Percentiles rank a stretch among this genome's conserved stretches.
These are phyloP conservation scores for Groenewaldozyma salmanticensis DNA, from an alignment of 805 yeast species.

Conservation along the genomic window DNA sequence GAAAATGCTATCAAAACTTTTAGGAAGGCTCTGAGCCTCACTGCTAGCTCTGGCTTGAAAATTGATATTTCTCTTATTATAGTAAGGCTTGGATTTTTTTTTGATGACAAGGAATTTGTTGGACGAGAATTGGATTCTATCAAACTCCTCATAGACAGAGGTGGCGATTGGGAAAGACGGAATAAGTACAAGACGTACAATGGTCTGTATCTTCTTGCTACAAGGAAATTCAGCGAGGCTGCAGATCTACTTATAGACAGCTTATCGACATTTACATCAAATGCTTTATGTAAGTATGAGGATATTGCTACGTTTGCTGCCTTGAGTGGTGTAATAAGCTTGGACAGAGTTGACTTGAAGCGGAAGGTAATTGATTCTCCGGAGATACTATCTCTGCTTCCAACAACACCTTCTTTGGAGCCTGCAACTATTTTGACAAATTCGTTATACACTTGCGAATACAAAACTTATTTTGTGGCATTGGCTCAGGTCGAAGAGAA, in stretches of 20 bases:
- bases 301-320: conserved; percentile 83
- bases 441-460: conserved; percentile 82
- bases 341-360: conserved; percentile 78
- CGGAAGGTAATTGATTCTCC: conserved; percentile 85
- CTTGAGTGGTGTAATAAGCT: conserved; percentile 74
- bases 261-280: conserved; percentile 88
- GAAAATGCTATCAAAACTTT: conserved; percentile 57
- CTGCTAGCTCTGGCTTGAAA: conserved; percentile 82
- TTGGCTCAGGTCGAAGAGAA: conserved; percentile 69
- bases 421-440: conserved; percentile 79
- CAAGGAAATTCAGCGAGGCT: conserved; percentile 80
- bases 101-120: conserved; percentile 61
- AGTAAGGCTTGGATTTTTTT: conserved; percentile 83
- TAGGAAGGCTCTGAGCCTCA: conserved; percentile 62
- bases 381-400: conserved; percentile 72
- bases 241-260: conserved; percentile 80
- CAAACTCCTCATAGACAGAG: conserved; percentile 74
- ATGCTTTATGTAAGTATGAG: conserved; percentile 82
- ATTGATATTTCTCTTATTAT: conserved; percentile 79
- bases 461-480: conserved; percentile 65
- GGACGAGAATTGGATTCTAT: conserved; percentile 66
- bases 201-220: conserved; percentile 76
- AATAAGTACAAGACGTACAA: conserved; percentile 86
- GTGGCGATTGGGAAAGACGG: conserved; percentile 99
- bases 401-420: conserved; percentile 60